Percentiles rank a stretch among this genome's conserved stretches.
Conservation (phyloP, 257 asterid species). For the Fraxinus pennsylvanica region DNA sequence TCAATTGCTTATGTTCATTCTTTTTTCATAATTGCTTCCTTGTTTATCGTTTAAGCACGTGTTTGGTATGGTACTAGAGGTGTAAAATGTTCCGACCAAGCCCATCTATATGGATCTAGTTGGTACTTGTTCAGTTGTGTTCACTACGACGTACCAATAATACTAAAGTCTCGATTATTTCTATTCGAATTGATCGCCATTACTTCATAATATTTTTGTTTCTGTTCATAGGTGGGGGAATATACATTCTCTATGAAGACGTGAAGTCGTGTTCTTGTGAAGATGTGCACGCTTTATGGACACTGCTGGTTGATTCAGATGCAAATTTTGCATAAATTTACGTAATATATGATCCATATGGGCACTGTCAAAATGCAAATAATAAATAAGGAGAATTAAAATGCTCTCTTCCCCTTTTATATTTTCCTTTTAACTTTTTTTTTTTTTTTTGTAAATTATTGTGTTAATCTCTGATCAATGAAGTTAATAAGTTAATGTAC, state of each 20-base stretch:
- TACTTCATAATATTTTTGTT: background rate
- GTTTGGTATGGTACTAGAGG: background rate
- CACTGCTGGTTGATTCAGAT: conserved; percentile 53
- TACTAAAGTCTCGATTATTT: background rate
- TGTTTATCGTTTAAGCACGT: background rate
- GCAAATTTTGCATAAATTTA: conserved; percentile 15
- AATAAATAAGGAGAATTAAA: background rate
- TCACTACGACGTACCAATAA: background rate
- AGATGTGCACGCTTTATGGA: conserved; percentile 75
- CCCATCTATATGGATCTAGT: background rate
- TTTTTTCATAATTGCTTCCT: background rate
- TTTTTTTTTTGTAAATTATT: too few species aligned
- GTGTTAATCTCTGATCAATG: background rate
- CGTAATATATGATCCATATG: background rate
- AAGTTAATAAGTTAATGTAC: too few species aligned
- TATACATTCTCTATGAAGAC: conserved; percentile 53
- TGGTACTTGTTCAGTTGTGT: background rate
- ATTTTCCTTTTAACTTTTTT: too few species aligned
- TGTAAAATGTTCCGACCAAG: background rate
- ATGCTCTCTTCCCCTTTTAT: background rate
- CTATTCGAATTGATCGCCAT: background rate
- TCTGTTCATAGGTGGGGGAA: conserved; percentile 44
- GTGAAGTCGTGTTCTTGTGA: conserved; percentile 72
- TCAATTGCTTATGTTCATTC: background rate
- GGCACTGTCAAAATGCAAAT: background rate